A percentile compares a stretch with the other conserved stretches of the same genome.
Evolutionary conservation across 1,139 yeast genomes (phyloP).

Genomic region (Scheffersomyces titani): DNA sequence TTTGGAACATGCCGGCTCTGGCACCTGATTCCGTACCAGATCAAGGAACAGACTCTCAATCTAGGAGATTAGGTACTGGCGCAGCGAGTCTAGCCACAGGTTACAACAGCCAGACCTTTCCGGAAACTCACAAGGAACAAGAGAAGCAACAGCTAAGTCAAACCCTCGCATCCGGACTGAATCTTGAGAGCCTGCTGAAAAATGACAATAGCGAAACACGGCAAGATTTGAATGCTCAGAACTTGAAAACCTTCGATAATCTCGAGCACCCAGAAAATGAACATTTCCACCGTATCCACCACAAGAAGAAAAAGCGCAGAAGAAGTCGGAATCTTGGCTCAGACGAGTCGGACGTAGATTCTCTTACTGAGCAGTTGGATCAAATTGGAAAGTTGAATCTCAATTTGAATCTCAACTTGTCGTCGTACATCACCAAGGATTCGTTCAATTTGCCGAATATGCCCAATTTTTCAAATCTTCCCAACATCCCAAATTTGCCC

Average conservation of each 20-base stretch:
- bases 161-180: neutral
- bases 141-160: neutral
- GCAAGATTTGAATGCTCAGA: neutral
- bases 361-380: constrained; percentile 45
- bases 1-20: neutral
- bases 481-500: constrained; percentile 14
- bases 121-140: neutral
- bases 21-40: neutral
- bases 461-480: constrained; percentile 11
- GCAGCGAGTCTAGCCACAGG: neutral
- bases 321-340: neutral
- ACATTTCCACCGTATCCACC: neutral
- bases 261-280: neutral
- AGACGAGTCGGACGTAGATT: constrained; percentile 29
- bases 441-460: constrained; percentile 7
- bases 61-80: neutral
- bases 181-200: neutral
- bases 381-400: constrained; percentile 44
- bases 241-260: neutral
- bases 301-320: neutral
- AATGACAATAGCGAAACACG: neutral
- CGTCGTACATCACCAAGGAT: constrained; percentile 15
- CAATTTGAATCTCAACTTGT: constrained; percentile 16
- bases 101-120: neutral
- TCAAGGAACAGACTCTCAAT: neutral